A percentile compares a stretch with the other conserved stretches of the same genome.
phyloP scores from a whole-genome alignment of 108 stramenopile species.

The Nitzschia sp. region DNA sequence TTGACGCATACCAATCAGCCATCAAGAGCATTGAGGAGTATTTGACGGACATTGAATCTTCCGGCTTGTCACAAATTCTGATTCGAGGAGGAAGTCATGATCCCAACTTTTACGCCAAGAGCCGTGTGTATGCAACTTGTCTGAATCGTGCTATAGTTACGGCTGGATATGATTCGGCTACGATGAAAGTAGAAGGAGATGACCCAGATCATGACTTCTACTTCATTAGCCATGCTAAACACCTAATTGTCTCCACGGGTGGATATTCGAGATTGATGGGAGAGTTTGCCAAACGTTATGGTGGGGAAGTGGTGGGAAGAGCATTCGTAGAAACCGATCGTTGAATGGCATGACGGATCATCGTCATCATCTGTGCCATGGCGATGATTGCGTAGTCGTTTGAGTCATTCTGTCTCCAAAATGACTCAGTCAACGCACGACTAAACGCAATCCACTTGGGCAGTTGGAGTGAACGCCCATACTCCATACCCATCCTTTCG shows the following conservation, averaged over 20 bases:
- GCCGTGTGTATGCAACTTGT: conserved; percentile 22
- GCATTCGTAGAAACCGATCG: not conserved
- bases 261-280: conserved; percentile 24
- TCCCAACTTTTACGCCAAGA: conserved; percentile 14
- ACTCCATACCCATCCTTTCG: too few relatives aligned
- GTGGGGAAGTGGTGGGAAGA: conserved; percentile 17
- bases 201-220: conserved; percentile 23
- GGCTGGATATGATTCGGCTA: conserved; percentile 12
- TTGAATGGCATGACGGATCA: too few relatives aligned
- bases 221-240: conserved; percentile 15
- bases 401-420: too few relatives aligned
- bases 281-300: conserved; percentile 8
- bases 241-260: conserved; percentile 15
- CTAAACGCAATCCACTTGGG: too few relatives aligned
- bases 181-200: conserved; percentile 9
- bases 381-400: too few relatives aligned
- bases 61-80: conserved; percentile 5
- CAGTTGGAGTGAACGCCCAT: too few relatives aligned
- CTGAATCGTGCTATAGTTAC: conserved; percentile 8
- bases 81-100: conserved; percentile 22
- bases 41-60: conserved; percentile 13
- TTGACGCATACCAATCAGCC: conserved; percentile 5
- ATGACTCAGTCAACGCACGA: too few relatives aligned
- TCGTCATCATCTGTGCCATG: too few relatives aligned
- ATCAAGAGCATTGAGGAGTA: conserved; percentile 26